Percentiles rank a stretch among this genome's conserved stretches.
These are phyloP conservation scores for Lodderomyces jiufengensis DNA, from an alignment of 1,139 yeast genomes.

Conservation along the genomic window DNA sequence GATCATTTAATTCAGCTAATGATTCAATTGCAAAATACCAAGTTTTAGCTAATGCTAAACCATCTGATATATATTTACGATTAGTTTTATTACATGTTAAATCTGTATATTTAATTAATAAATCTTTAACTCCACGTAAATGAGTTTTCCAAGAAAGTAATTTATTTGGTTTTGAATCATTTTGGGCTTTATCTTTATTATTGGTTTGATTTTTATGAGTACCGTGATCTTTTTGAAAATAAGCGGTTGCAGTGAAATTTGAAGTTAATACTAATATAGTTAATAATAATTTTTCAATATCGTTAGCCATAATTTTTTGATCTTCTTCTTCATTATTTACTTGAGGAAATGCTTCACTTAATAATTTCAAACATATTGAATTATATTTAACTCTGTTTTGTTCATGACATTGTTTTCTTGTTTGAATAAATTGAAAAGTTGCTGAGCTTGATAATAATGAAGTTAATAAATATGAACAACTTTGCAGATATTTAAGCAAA, in stretches of 20 bases:
- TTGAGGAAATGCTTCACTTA: slow-evolving; percentile 31
- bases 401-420: slow-evolving; percentile 30
- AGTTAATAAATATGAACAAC: slow-evolving; percentile 35
- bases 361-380: slow-evolving; percentile 27
- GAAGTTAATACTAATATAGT: slow-evolving; percentile 38
- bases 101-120: slow-evolving; percentile 31
- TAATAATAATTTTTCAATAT: slow-evolving; percentile 36
- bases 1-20: slow-evolving; percentile 31
- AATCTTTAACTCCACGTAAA: slow-evolving; percentile 39
- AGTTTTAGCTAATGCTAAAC: slow-evolving; percentile 42
- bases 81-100: slow-evolving; percentile 12
- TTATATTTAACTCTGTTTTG: slow-evolving; percentile 29
- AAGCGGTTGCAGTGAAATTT: slow-evolving; percentile 31
- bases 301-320: slow-evolving; percentile 18
- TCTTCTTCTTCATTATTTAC: slow-evolving; percentile 12
- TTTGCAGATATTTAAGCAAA: slow-evolving; percentile 30
- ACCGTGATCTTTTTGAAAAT: slow-evolving; percentile 4
- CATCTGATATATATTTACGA: slow-evolving; percentile 24
- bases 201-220: background rate
- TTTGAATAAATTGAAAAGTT: slow-evolving; percentile 34
- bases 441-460: slow-evolving; percentile 38
- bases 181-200: background rate
- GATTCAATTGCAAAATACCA: slow-evolving; percentile 46
- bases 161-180: slow-evolving; percentile 9
- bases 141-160: slow-evolving; percentile 35